Conservation (phyloP, 2,329 filamentous ascomycete species). For the Talaromyces sp. region DNA sequence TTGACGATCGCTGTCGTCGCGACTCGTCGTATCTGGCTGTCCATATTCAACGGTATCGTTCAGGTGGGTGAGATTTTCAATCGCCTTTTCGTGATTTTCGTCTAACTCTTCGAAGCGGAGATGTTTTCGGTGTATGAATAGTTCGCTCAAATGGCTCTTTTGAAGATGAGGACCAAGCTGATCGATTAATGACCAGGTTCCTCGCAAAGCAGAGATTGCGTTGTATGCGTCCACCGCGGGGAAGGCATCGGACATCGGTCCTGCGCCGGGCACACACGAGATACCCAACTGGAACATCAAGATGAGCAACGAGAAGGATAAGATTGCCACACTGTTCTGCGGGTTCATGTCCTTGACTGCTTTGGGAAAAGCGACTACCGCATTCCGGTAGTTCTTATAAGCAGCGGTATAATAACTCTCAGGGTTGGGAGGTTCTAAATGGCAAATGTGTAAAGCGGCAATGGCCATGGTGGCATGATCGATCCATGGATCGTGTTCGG, state of each 20-base stretch:
- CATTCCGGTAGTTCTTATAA: conserved; percentile 17
- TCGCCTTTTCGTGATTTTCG: conserved; percentile 11
- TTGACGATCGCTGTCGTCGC: conserved; percentile 8
- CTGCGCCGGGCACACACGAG: conserved; percentile 17
- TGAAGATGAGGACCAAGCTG: conserved; percentile 14
- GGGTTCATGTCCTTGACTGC: conserved; percentile 16
- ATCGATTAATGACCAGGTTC: conserved; percentile 18
- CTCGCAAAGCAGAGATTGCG: conserved; percentile 14
- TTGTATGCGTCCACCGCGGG: conserved; percentile 17
- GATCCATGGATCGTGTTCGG: conserved; percentile 12
- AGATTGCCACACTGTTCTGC: conserved; percentile 14
- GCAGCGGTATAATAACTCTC: conserved; percentile 16
- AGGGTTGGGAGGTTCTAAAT: conserved; percentile 15
- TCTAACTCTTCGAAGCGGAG: conserved; percentile 15
- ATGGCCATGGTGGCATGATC: conserved; percentile 16
- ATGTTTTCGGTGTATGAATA: conserved; percentile 16
- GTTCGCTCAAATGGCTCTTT: conserved; percentile 10
- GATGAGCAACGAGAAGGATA: conserved; percentile 16
- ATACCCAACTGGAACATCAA: conserved; percentile 19
- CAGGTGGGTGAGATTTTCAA: background rate
- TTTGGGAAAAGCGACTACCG: conserved; percentile 17
- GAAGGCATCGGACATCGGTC: conserved; percentile 13
- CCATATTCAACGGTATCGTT: conserved; percentile 12
- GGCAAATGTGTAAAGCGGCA: conserved; percentile 15
- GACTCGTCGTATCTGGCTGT: background rate